Conservation (phyloP, 192 early-diverging fungal species). For the Coemansia sp. region DNA sequence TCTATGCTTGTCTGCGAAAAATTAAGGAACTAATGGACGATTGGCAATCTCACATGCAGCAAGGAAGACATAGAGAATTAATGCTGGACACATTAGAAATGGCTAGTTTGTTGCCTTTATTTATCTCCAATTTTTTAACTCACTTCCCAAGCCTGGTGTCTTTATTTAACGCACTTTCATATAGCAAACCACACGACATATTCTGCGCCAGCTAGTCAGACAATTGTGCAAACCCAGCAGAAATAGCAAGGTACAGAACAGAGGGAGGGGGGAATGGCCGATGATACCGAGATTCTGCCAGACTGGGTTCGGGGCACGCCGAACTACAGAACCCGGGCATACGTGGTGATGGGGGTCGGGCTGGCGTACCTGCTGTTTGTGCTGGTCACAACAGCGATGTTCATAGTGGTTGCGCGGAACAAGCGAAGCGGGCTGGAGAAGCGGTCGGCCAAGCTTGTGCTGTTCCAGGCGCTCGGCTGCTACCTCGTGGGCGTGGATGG, state of each 20-base stretch:
- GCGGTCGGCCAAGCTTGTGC: constrained; percentile 22
- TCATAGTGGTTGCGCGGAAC: constrained; percentile 20
- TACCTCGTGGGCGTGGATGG: constrained; percentile 26
- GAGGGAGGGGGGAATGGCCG: not conserved
- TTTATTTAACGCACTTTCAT: too few species aligned
- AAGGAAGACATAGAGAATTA: too few species aligned
- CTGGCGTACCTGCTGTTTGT: constrained; percentile 28
- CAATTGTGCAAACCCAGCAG: not conserved
- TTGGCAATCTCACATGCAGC: too few species aligned
- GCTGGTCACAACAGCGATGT: constrained; percentile 15
- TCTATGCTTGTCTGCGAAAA: too few species aligned
- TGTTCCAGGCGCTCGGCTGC: constrained; percentile 28
- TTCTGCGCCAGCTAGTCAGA: too few species aligned
- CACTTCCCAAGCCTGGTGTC: too few species aligned
- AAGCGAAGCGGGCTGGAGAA: constrained; percentile 37
- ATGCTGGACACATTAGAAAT: too few species aligned
- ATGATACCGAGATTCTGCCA: constrained; percentile 9
- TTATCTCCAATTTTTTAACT: too few species aligned
- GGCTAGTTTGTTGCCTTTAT: too few species aligned
- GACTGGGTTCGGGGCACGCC: constrained; percentile 26
- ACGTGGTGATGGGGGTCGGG: constrained; percentile 5
- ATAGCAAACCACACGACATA: too few species aligned
- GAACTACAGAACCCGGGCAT: constrained; percentile 26
- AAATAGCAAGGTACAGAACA: not conserved
- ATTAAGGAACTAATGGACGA: too few species aligned